Evolutionary conservation across 106 monocot species (phyloP).

Genomic region (Allium cepa): DNA sequence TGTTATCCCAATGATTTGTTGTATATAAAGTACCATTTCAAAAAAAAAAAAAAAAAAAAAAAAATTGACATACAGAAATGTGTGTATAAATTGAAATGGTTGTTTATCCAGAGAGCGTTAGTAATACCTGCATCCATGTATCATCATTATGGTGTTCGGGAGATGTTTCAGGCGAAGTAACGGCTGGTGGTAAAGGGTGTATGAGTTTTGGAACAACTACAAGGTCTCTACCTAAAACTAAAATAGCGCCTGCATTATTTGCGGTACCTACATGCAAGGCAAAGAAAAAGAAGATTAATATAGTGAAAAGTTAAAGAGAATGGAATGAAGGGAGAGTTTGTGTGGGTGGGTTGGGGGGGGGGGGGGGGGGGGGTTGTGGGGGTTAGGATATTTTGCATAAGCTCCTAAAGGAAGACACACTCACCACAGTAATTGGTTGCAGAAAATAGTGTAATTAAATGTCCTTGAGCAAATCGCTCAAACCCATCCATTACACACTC

Average conservation of each 20-base stretch:
- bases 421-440: slow-evolving; percentile 97
- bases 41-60: not conserved
- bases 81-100: too few relatives aligned
- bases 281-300: not conserved
- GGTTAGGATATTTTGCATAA: too few relatives aligned
- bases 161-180: slow-evolving; percentile 78
- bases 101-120: not conserved
- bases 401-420: slow-evolving; percentile 6
- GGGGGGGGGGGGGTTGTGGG: too few relatives aligned
- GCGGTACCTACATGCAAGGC: slow-evolving; percentile 60
- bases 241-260: slow-evolving; percentile 97
- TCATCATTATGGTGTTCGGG: slow-evolving; percentile 90
- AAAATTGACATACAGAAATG: not conserved
- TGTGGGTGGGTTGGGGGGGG: too few relatives aligned
- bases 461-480: slow-evolving; percentile 98
- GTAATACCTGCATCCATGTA: slow-evolving; percentile 99
- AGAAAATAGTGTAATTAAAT: slow-evolving; percentile 96
- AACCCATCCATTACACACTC: slow-evolving; percentile 99
- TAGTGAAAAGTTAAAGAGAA: not conserved
- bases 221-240: slow-evolving; percentile 98
- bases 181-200: slow-evolving; percentile 91
- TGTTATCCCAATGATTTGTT: too few relatives aligned
- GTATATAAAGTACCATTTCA: too few relatives aligned
- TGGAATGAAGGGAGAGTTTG: too few relatives aligned
- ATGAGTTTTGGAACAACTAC: slow-evolving; percentile 99